These are phyloP conservation scores for Cadophora sp. DNA, from an alignment of 2,329 filamentous ascomycete species.

Conservation along the genomic window DNA sequence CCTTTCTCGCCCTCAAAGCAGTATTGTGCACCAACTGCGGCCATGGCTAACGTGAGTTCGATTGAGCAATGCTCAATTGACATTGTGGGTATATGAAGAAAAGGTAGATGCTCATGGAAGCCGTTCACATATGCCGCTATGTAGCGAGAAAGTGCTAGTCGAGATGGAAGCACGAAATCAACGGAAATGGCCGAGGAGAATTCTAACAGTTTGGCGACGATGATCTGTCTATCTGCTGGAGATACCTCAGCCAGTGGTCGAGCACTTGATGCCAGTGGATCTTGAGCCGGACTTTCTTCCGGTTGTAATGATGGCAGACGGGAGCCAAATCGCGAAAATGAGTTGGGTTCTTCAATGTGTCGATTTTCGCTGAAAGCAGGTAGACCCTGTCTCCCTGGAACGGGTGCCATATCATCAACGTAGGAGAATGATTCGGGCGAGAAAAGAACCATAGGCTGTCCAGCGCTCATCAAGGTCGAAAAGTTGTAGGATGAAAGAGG, in stretches of 20 bases:
- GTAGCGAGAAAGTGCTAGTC: conserved; percentile 72
- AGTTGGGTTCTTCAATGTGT: conserved; percentile 21
- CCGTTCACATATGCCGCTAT: conserved; percentile 74
- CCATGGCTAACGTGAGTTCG: conserved; percentile 71
- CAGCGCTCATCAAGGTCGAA: conserved; percentile 54
- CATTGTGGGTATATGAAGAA: conserved; percentile 73
- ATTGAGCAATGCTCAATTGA: conserved; percentile 68
- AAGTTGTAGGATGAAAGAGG: conserved; percentile 60
- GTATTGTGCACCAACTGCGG: conserved; percentile 72
- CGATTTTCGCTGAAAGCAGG: conserved; percentile 5
- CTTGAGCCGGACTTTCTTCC: conserved; percentile 18
- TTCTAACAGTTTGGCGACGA: conserved; percentile 57
- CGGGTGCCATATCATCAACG: conserved; percentile 42
- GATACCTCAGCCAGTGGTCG: conserved; percentile 52
- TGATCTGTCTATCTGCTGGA: conserved; percentile 54
- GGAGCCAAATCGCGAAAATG: conserved; percentile 28
- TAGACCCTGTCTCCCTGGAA: background rate
- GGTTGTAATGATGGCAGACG: conserved; percentile 29
- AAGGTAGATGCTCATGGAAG: conserved; percentile 66
- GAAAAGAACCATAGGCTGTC: conserved; percentile 58
- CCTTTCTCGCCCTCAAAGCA: conserved; percentile 65
- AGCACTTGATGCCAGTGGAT: background rate
- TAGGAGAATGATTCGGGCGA: conserved; percentile 50
- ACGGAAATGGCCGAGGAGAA: conserved; percentile 66
- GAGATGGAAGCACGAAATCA: conserved; percentile 72